These are phyloP conservation scores for Erucastrum elatum DNA, from an alignment of 345 rosid genomes.

Conservation along the genomic window DNA sequence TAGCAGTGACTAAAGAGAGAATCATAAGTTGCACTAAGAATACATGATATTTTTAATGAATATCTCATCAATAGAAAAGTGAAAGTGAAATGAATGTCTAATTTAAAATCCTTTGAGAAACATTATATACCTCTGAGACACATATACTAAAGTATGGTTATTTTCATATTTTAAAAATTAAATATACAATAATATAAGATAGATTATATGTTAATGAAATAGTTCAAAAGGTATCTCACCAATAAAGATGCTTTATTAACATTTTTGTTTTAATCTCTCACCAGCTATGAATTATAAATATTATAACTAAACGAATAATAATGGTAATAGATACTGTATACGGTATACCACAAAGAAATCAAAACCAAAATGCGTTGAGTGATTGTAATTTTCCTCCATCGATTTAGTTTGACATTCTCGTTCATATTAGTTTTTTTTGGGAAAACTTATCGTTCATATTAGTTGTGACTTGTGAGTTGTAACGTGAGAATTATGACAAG, in stretches of 20 bases:
- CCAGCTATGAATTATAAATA: background rate
- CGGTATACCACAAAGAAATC: background rate
- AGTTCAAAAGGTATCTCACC: too few relatives aligned
- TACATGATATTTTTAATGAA: background rate
- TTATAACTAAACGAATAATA: background rate
- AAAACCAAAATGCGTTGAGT: background rate
- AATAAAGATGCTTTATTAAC: too few relatives aligned
- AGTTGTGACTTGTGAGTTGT: background rate
- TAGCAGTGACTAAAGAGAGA: background rate
- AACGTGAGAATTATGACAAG: background rate
- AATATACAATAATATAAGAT: too few relatives aligned
- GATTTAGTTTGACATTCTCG: slow-evolving; percentile 5
- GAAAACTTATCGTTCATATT: background rate
- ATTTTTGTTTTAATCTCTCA: background rate
- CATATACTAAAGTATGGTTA: background rate
- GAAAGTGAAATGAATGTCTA: background rate
- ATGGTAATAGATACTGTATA: background rate
- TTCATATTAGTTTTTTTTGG: too few relatives aligned
- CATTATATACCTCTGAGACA: background rate
- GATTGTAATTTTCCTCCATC: background rate
- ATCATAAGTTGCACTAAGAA: background rate
- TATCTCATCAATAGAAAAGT: background rate
- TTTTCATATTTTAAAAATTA: too few relatives aligned
- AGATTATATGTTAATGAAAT: too few relatives aligned
- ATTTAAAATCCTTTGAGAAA: background rate